These are phyloP conservation scores for Boeremia exigua DNA, from an alignment of 2,329 filamentous ascomycete species.

Conservation along the genomic window DNA sequence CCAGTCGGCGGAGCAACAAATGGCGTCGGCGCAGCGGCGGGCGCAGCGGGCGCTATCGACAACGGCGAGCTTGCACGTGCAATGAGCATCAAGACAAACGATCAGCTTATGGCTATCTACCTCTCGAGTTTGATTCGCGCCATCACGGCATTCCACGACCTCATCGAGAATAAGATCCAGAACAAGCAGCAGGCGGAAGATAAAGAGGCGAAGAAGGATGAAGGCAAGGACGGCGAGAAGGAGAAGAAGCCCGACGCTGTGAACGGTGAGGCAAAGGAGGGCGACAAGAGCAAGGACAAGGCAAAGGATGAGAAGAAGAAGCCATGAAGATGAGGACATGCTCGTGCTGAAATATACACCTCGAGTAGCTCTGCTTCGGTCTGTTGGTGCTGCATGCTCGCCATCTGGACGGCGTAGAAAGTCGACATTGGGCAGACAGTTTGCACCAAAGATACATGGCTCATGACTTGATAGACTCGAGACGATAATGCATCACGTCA, in stretches of 20 bases:
- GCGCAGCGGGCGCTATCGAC: slow-evolving; percentile 53
- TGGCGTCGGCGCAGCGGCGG: slow-evolving; percentile 58
- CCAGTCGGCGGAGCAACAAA: slow-evolving; percentile 55
- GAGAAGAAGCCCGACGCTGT: slow-evolving; percentile 65
- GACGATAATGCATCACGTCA: slow-evolving; percentile 24
- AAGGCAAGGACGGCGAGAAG: slow-evolving; percentile 68
- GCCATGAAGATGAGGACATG: background rate
- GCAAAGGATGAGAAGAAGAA: slow-evolving; percentile 65
- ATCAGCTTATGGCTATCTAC: slow-evolving; percentile 98
- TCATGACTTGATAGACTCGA: slow-evolving; percentile 37
- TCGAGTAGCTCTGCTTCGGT: background rate
- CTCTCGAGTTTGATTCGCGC: slow-evolving; percentile 94
- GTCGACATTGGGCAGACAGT: background rate
- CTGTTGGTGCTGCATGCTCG: background rate
- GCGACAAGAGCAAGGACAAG: slow-evolving; percentile 63
- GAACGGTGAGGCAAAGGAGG: slow-evolving; percentile 53
- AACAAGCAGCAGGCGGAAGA: slow-evolving; percentile 97
- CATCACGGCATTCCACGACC: slow-evolving; percentile 97
- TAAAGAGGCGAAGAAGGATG: slow-evolving; percentile 74
- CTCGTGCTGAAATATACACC: background rate
- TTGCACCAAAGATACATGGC: slow-evolving; percentile 10
- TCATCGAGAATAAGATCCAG: slow-evolving; percentile 99
- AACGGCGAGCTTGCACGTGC: slow-evolving; percentile 90
- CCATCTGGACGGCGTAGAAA: background rate
- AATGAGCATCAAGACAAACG: slow-evolving; percentile 99